phyloP scores from a whole-genome alignment of 768 basidiomycete species.

The Lanmaoa pseudosensibilis region DNA sequence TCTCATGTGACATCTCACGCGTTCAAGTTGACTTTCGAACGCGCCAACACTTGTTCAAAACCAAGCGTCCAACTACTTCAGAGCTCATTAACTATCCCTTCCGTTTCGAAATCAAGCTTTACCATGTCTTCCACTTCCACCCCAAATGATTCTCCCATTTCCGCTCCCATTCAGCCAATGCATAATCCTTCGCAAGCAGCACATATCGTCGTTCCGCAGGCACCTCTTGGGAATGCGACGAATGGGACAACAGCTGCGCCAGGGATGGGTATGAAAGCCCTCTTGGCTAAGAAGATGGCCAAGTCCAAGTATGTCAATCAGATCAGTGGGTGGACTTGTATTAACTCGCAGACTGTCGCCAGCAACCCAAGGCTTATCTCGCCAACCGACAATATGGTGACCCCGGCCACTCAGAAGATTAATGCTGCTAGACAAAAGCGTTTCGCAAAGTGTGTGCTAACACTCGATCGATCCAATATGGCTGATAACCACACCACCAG shows the following conservation, averaged over 20 bases:
- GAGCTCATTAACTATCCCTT: neutral
- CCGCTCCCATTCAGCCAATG: slow-evolving; percentile 71
- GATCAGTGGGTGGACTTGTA: neutral
- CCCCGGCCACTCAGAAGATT: slow-evolving; percentile 90
- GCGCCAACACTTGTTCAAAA: slow-evolving; percentile 8
- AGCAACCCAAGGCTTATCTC: slow-evolving; percentile 90
- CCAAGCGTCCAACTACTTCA: slow-evolving; percentile 4
- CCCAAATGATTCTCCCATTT: slow-evolving; percentile 64
- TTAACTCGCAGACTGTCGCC: slow-evolving; percentile 11
- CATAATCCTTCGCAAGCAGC: slow-evolving; percentile 85
- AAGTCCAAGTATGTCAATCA: slow-evolving; percentile 71
- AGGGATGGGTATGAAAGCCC: slow-evolving; percentile 86
- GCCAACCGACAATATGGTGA: slow-evolving; percentile 94
- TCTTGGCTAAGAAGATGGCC: slow-evolving; percentile 91
- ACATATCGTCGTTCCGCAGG: slow-evolving; percentile 73
- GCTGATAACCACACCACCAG: slow-evolving; percentile 34
- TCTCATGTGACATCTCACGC: slow-evolving; percentile 32
- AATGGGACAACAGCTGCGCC: slow-evolving; percentile 54
- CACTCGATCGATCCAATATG: slow-evolving; percentile 1
- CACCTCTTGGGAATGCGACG: slow-evolving; percentile 69
- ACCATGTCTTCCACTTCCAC: slow-evolving; percentile 58
- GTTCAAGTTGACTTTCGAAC: slow-evolving; percentile 26
- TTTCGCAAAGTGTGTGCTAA: slow-evolving; percentile 72
- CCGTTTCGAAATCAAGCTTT: neutral
- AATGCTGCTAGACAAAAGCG: slow-evolving; percentile 91